A percentile compares a stretch with the other conserved stretches of the same genome.
phyloP scores from a whole-genome alignment of 306 rosid genomes.

The Cicer pinnatifidum region DNA sequence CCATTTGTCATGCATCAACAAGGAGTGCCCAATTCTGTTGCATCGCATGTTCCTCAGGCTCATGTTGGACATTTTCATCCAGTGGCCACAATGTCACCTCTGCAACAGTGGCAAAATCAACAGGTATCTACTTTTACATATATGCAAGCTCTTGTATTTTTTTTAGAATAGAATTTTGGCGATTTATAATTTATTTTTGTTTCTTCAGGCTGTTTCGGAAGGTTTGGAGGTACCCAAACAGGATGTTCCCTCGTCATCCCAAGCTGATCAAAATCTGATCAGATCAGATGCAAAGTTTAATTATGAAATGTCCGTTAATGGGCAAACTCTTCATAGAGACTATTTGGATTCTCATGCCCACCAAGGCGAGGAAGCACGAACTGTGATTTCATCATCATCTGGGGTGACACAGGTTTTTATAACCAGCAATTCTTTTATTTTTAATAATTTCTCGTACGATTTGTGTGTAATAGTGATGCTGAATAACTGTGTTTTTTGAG shows the following conservation, averaged over 20 bases:
- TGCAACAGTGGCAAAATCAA: constrained; percentile 89
- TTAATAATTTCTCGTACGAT: background rate
- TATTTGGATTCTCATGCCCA: constrained; percentile 61
- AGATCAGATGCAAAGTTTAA: constrained; percentile 64
- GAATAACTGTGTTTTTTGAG: constrained; percentile 41
- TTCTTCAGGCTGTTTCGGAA: constrained; percentile 64
- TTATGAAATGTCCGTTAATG: constrained; percentile 77
- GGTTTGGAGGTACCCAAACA: constrained; percentile 62
- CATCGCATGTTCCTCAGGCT: constrained; percentile 76
- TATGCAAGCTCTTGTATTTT: constrained; percentile 13
- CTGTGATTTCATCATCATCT: constrained; percentile 61
- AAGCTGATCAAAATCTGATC: constrained; percentile 63
- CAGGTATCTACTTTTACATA: constrained; percentile 58
- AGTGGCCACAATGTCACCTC: constrained; percentile 68
- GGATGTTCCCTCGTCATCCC: constrained; percentile 65
- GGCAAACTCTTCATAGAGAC: constrained; percentile 66
- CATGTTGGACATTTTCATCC: constrained; percentile 84
- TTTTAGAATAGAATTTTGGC: background rate
- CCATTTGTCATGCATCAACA: constrained; percentile 92
- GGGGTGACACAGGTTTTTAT: constrained; percentile 70
- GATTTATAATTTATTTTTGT: constrained; percentile 40
- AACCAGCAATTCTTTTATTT: constrained; percentile 7
- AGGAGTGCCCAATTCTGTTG: constrained; percentile 75
- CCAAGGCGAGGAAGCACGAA: constrained; percentile 60
- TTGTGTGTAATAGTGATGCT: constrained; percentile 28